Evolutionary conservation across 2,329 filamentous ascomycete species (phyloP).

Genomic region (Aspergillus aculeatinus): DNA sequence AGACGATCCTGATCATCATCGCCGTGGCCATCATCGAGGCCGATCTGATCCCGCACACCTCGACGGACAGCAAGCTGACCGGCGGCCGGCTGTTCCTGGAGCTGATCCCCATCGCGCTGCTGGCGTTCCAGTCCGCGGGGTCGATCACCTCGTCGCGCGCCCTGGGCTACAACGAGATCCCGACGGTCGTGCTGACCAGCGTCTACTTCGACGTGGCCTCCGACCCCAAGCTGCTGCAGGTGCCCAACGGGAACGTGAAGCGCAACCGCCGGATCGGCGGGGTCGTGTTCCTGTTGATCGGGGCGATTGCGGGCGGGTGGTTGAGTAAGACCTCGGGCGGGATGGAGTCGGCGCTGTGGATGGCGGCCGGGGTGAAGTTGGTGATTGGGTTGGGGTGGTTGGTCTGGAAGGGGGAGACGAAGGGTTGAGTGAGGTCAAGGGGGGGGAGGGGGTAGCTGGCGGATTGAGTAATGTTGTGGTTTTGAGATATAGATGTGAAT

Average conservation of each 20-base stretch:
- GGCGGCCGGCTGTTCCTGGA: background rate
- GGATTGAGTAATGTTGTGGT: no score
- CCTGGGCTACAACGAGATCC: conserved; percentile 32
- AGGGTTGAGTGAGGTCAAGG: background rate
- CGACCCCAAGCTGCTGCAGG: conserved; percentile 27
- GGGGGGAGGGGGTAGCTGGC: background rate
- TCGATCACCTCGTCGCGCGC: conserved; percentile 31
- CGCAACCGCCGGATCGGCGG: conserved; percentile 29
- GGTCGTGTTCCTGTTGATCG: conserved; percentile 26
- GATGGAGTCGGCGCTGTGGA: conserved; percentile 26
- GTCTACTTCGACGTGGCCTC: conserved; percentile 33
- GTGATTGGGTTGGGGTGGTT: conserved; percentile 9
- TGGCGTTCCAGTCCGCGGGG: conserved; percentile 33
- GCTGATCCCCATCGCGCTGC: conserved; percentile 25
- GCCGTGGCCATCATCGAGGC: conserved; percentile 28
- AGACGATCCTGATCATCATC: conserved; percentile 28
- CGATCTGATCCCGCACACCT: conserved; percentile 23
- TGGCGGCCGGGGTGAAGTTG: conserved; percentile 27
- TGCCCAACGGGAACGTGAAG: conserved; percentile 25
- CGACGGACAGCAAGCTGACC: background rate
- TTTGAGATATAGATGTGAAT: background rate
- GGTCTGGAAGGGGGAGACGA: background rate
- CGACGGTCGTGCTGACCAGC: conserved; percentile 36
- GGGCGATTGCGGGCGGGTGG: conserved; percentile 30
- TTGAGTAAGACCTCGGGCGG: conserved; percentile 27